Evolutionary conservation across 2,329 filamentous ascomycete species (phyloP).

Genomic region (Colletotrichum siamense): DNA sequence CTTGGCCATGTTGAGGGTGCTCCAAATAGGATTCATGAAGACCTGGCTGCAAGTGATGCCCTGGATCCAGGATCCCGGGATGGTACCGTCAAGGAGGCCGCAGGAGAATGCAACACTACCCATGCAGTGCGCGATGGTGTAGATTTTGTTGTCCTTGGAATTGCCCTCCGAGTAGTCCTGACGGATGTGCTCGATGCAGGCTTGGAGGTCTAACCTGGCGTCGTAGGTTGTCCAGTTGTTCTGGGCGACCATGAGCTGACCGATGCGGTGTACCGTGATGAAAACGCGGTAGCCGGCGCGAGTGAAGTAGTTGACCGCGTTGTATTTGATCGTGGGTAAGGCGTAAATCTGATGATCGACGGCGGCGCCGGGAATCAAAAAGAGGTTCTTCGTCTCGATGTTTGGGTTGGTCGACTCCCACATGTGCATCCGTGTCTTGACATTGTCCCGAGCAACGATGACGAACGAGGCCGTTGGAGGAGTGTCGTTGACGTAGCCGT

Average conservation of each 20-base stretch:
- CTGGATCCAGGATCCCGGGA: slow-evolving; percentile 60
- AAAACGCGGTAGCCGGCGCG: slow-evolving; percentile 66
- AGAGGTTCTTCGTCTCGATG: slow-evolving; percentile 51
- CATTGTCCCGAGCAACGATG: slow-evolving; percentile 58
- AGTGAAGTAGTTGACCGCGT: slow-evolving; percentile 68
- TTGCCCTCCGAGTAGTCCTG: slow-evolving; percentile 32
- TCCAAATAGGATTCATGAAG: slow-evolving; percentile 68
- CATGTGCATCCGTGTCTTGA: slow-evolving; percentile 58
- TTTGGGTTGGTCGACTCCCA: slow-evolving; percentile 56
- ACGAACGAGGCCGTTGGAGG: slow-evolving; percentile 45
- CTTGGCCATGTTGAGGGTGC: slow-evolving; percentile 61
- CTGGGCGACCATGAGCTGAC: slow-evolving; percentile 53
- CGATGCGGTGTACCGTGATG: slow-evolving; percentile 63
- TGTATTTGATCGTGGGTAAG: slow-evolving; percentile 66
- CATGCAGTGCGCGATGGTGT: slow-evolving; percentile 68
- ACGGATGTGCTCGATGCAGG: slow-evolving; percentile 60
- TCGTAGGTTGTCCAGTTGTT: slow-evolving; percentile 65
- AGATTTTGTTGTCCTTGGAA: slow-evolving; percentile 45
- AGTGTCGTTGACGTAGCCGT: slow-evolving; percentile 59
- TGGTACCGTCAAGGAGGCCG: slow-evolving; percentile 67
- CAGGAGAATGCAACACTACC: slow-evolving; percentile 63
- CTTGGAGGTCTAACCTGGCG: slow-evolving; percentile 62
- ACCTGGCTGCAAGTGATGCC: slow-evolving; percentile 66
- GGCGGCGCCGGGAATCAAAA: slow-evolving; percentile 67
- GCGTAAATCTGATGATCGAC: slow-evolving; percentile 70